phyloP scores from a whole-genome alignment of 768 basidiomycete genomes.

The Cytidiella melzeri region DNA sequence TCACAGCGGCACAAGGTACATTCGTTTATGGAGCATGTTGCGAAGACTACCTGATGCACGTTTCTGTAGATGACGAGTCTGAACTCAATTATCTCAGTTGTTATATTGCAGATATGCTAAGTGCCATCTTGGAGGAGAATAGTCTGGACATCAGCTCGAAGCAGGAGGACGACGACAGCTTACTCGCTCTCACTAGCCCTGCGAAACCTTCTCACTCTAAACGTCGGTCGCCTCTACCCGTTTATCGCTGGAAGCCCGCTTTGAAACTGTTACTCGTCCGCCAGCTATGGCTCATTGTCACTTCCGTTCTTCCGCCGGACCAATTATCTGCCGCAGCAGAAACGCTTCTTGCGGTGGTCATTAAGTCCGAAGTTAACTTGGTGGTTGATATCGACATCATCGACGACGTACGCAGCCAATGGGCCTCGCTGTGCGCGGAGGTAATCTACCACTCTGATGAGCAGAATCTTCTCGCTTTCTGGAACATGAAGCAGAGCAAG shows the following conservation, averaged over 20 bases:
- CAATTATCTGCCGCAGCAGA: slow-evolving; percentile 39
- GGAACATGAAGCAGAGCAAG: slow-evolving; percentile 17
- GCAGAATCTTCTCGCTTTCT: slow-evolving; percentile 43
- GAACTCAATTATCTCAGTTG: slow-evolving; percentile 15
- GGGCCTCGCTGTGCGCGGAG: slow-evolving; percentile 58
- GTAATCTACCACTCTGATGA: slow-evolving; percentile 41
- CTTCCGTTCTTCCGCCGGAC: slow-evolving; percentile 34
- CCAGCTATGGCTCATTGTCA: slow-evolving; percentile 50
- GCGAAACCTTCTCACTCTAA: background rate
- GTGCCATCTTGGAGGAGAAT: slow-evolving; percentile 24
- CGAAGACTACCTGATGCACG: too few relatives aligned
- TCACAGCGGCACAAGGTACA: slow-evolving; percentile 41
- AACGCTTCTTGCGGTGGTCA: slow-evolving; percentile 42
- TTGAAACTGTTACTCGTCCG: slow-evolving; percentile 54
- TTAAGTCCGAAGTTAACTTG: slow-evolving; percentile 41
- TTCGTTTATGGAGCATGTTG: too few relatives aligned
- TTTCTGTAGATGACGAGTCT: slow-evolving; percentile 29
- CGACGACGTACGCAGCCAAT: slow-evolving; percentile 43
- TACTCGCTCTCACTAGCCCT: slow-evolving; percentile 15
- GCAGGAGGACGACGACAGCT: slow-evolving; percentile 5
- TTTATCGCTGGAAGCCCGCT: slow-evolving; percentile 31
- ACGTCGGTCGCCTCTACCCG: slow-evolving; percentile 2
- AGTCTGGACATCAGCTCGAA: slow-evolving; percentile 17
- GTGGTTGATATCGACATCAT: slow-evolving; percentile 36
- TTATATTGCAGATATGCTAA: slow-evolving; percentile 36